Base-by-base conservation (phyloP, 2,329 filamentous ascomycete genomes). In the Kalaharituber pfeilii region DNA sequence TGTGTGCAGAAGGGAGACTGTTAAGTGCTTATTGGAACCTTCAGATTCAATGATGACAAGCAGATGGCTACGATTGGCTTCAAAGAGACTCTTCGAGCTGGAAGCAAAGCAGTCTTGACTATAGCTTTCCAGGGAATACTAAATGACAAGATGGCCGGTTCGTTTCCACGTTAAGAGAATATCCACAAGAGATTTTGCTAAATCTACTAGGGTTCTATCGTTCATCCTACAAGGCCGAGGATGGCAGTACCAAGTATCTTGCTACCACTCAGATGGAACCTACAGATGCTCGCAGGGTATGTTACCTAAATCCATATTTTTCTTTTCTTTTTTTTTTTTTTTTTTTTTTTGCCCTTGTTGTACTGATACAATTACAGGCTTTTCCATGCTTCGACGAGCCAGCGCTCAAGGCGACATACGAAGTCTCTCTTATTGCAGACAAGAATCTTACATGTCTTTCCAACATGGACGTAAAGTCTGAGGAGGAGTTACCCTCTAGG, bases 351-450 rank as follows among this genome's bases (percentile, higher is more conserved):
- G 11, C 11, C n/a, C 33, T 39, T 39, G 11, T 39, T n/a, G 11
- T 11, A 39, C 33, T 39, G 11, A n/a, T 11, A 39, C 33, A 11
- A 26, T 50, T 13, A 26, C 56, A 61, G 60, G 87, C 89, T 5
- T 94, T 96, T 71, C 89, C 89, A 44, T 95, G 89, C 71, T 95
- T 95, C 68, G 89, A 96, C 66, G 91, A 96, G 72, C 89, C 89
- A 26, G 82, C 86, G 25, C 75, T 96, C 62, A 96, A 96, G 74
- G 86, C 89, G 36, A 82, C 84, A 61, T 96, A 94, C 70, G 89
- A 86, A 27, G 80, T 95, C 59, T 94, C 88, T 0, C 75, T 96
- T 62, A 76, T 96, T 63, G 87, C 89, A 4, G 88, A 95, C 69
- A 85, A 93, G 72, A 75, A 86, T 65, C 71, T 94, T 70, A 94